Evolutionary conservation across 306 rosid species (phyloP).

Genomic region (Sindora glabra): DNA sequence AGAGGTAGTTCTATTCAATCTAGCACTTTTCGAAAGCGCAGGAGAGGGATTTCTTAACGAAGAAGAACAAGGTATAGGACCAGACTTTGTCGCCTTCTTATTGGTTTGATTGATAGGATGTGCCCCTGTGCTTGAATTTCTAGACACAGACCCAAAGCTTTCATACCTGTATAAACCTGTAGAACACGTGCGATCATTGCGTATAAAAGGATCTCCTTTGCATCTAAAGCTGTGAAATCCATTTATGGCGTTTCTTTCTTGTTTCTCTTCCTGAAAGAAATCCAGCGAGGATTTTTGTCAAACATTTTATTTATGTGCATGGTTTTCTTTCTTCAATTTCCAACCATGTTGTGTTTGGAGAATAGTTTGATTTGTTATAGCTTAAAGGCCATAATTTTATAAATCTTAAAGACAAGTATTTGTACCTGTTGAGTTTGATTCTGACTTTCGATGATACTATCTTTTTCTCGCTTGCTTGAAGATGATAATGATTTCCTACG

Average conservation of each 20-base stretch:
- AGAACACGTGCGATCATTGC: neutral
- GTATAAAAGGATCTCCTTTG: neutral
- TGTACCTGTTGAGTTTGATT: neutral
- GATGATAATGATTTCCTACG: slow-evolving; percentile 15
- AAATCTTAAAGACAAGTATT: no score
- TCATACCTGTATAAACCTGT: slow-evolving; percentile 3
- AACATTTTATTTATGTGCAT: no score
- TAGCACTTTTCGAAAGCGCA: neutral
- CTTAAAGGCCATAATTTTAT: no score
- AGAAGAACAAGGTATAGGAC: neutral
- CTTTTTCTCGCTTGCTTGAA: neutral
- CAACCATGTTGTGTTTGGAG: no score
- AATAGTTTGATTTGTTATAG: no score
- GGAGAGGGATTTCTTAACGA: neutral
- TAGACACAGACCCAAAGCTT: slow-evolving; percentile 15
- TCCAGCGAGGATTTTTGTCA: no score
- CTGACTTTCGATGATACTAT: no score
- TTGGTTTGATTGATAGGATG: no score
- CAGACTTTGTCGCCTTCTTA: neutral
- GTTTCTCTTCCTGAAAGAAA: neutral
- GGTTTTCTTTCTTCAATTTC: no score
- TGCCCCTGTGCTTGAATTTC: slow-evolving; percentile 21
- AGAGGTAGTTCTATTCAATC: neutral
- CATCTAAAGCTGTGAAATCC: slow-evolving; percentile 19
- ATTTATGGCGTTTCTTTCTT: slow-evolving; percentile 13